phyloP scores from a whole-genome alignment of 2,329 filamentous ascomycete species.

The Cordyceps cateniannulata region DNA sequence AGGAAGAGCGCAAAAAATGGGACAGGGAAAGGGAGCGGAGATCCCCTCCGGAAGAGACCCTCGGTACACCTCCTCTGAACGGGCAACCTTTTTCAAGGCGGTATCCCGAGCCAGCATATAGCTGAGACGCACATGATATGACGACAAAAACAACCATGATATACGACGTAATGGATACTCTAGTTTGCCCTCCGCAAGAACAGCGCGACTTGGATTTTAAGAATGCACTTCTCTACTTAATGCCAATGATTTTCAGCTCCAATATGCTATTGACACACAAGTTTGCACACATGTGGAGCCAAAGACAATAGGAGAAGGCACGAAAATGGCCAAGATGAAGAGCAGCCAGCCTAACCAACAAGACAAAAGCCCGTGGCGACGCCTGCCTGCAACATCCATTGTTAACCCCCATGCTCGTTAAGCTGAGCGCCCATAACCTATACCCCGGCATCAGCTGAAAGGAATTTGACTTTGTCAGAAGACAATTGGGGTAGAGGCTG shows the following conservation, averaged over 20 bases:
- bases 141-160: slow-evolving; percentile 3
- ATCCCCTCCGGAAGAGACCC: slow-evolving; percentile 25
- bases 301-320: background rate
- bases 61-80: slow-evolving; percentile 23
- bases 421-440: too few species aligned
- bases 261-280: background rate
- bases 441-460: background rate
- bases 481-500: background rate
- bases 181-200: background rate
- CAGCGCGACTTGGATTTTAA: background rate
- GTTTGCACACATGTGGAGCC: background rate
- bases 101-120: slow-evolving; percentile 32
- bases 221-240: background rate
- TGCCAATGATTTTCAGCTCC: background rate
- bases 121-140: slow-evolving; percentile 15
- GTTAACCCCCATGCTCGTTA: too few species aligned
- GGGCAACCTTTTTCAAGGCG: slow-evolving; percentile 28
- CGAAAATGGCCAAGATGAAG: background rate
- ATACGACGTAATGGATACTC: background rate
- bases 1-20: slow-evolving; percentile 29
- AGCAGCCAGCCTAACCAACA: background rate
- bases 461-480: background rate
- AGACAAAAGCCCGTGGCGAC: background rate
- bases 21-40: slow-evolving; percentile 24
- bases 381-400: background rate